Evolutionary conservation across 1,139 yeast species (phyloP).

Genomic region (Debaryomycetaceae sp.): DNA sequence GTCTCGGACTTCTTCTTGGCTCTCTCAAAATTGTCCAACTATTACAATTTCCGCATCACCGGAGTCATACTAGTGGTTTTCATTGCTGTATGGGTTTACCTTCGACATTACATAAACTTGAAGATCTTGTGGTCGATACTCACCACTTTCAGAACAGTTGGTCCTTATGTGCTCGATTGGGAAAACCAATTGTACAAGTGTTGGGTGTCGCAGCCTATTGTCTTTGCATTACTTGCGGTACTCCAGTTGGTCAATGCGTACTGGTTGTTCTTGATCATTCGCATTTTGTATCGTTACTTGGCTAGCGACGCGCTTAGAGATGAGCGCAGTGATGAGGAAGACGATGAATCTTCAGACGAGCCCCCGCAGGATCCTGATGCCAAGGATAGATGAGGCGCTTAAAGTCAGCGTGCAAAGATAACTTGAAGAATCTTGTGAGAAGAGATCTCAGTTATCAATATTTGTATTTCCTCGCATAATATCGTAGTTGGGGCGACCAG

Average conservation of each 20-base stretch:
- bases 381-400: no score
- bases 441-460: no score
- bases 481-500: no score
- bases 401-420: no score
- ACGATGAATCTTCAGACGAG: conserved; percentile 27
- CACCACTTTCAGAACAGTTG: conserved; percentile 79
- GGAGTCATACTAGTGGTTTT: conserved; percentile 63
- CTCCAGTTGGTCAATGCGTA: conserved; percentile 77
- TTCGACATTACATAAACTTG: conserved; percentile 78
- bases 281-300: conserved; percentile 61
- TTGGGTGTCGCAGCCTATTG: conserved; percentile 87
- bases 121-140: conserved; percentile 77
- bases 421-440: no score
- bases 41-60: conserved; percentile 56
- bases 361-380: no score
- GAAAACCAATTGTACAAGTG: conserved; percentile 94
- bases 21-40: conserved; percentile 71
- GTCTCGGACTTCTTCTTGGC: conserved; percentile 85
- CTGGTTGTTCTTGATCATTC: conserved; percentile 76
- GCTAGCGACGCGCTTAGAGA: conserved; percentile 56
- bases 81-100: conserved; percentile 67
- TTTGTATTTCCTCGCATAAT: no score
- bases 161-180: conserved; percentile 73
- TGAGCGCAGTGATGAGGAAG: conserved; percentile 86
- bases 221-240: conserved; percentile 64